Conservation (phyloP, 139 green algal genomes). For the Zygnema circumcarinatum region DNA sequence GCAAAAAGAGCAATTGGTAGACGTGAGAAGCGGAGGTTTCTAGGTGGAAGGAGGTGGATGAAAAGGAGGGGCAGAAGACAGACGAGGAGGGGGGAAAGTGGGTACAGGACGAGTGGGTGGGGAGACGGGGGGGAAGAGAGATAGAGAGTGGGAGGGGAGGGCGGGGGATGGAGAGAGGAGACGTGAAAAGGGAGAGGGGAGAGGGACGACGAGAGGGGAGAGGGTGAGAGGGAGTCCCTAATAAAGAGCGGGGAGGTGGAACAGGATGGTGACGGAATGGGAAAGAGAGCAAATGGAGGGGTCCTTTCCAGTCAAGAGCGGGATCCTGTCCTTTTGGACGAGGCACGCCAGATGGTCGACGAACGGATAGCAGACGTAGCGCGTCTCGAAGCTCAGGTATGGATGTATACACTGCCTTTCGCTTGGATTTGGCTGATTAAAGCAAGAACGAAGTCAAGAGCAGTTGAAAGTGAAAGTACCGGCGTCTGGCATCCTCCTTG, state of each 20-base stretch:
- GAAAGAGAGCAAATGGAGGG: not conserved
- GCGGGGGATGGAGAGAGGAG: not conserved
- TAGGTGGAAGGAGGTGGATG: too few species aligned
- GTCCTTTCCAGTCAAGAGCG: not conserved
- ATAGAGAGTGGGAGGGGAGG: not conserved
- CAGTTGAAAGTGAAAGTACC: not conserved
- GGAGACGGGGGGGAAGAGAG: not conserved
- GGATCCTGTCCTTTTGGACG: too few species aligned
- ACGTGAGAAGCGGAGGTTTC: too few species aligned
- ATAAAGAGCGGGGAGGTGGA: not conserved
- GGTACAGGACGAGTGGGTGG: not conserved
- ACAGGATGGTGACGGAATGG: not conserved
- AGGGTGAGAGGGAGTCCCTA: not conserved
- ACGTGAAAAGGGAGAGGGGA: not conserved
- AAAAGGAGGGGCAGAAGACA: not conserved
- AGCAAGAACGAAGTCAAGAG: not conserved
- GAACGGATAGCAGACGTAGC: not conserved
- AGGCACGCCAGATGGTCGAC: not conserved
- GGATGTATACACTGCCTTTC: not conserved
- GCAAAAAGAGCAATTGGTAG: too few species aligned
- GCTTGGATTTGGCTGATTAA: not conserved
- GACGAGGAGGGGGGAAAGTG: slow-evolving; percentile 6
- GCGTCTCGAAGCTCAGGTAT: not conserved
- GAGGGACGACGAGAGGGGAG: not conserved
- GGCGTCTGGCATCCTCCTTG: not conserved